phyloP scores from a whole-genome alignment of 148 eudicot species.

The Chenopodium formosanum region DNA sequence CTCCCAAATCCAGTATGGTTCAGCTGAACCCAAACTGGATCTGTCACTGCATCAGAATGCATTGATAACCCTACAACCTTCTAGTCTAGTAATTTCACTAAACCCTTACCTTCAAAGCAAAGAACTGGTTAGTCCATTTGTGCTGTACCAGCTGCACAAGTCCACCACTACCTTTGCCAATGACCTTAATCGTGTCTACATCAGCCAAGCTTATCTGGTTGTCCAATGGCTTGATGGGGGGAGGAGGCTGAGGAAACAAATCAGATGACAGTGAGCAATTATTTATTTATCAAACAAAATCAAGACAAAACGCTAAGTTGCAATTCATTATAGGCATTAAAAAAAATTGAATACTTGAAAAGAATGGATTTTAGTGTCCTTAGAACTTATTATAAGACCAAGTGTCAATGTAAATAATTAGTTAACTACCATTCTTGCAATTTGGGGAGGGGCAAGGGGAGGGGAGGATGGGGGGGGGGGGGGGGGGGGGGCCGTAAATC shows the following conservation, averaged over 20 bases:
- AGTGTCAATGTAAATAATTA: background rate
- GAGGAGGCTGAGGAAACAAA: conserved; percentile 60
- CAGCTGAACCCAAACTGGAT: too few relatives aligned
- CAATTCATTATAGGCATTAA: background rate
- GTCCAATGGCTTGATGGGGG: conserved; percentile 83
- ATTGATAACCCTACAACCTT: background rate
- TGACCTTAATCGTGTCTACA: conserved; percentile 84
- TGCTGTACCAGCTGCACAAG: conserved; percentile 93
- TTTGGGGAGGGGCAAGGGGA: too few relatives aligned
- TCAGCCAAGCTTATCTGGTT: conserved; percentile 91
- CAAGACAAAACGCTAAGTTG: background rate
- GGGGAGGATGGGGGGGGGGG: too few relatives aligned
- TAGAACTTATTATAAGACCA: background rate
- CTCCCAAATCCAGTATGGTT: too few relatives aligned
- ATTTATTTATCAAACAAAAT: background rate
- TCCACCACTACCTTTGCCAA: conserved; percentile 92
- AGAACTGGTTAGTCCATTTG: conserved; percentile 97
- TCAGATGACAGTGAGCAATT: conserved; percentile 13
- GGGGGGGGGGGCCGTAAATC: too few relatives aligned
- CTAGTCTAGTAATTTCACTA: background rate
- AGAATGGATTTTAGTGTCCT: background rate
- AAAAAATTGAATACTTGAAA: background rate
- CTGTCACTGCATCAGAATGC: background rate
- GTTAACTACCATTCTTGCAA: background rate
- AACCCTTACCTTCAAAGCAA: conserved; percentile 81